Percentiles rank a stretch among this genome's conserved stretches.
These are phyloP conservation scores for Haematococcus sp. DNA, from an alignment of 139 green algal species.

Conservation along the genomic window DNA sequence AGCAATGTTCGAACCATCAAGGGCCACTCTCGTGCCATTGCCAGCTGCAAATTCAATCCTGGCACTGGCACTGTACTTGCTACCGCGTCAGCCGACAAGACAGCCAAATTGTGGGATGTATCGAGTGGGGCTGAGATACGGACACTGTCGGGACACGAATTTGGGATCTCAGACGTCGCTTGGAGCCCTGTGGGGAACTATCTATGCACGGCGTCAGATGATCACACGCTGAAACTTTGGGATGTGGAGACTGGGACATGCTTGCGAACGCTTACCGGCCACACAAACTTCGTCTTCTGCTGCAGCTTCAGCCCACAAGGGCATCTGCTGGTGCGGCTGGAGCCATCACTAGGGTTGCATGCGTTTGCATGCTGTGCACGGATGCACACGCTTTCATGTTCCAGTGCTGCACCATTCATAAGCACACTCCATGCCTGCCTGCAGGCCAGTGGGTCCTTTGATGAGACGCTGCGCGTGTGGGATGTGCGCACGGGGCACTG, in stretches of 20 bases:
- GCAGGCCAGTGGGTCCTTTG: slow-evolving; percentile 83
- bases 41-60: slow-evolving; percentile 30
- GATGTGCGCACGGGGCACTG: slow-evolving; percentile 62
- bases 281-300: slow-evolving; percentile 89
- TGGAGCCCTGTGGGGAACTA: slow-evolving; percentile 68
- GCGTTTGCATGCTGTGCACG: background rate
- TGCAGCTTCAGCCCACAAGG: slow-evolving; percentile 74
- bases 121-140: slow-evolving; percentile 35
- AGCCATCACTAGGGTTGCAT: background rate
- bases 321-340: slow-evolving; percentile 68
- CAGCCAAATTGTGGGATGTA: slow-evolving; percentile 64
- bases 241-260: slow-evolving; percentile 55
- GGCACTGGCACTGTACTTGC: slow-evolving; percentile 44
- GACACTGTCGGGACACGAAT: slow-evolving; percentile 53
- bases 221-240: slow-evolving; percentile 60
- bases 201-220: slow-evolving; percentile 65
- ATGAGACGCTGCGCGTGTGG: slow-evolving; percentile 91
- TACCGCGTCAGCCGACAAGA: slow-evolving; percentile 70
- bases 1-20: background rate
- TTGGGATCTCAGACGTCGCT: slow-evolving; percentile 75
- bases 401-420: too few relatives aligned
- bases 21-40: slow-evolving; percentile 19
- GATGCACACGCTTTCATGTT: background rate
- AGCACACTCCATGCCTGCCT: background rate
- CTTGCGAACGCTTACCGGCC: slow-evolving; percentile 60